Conservation (phyloP, 2,329 filamentous ascomycete genomes). For the Colletotrichum filicis region DNA sequence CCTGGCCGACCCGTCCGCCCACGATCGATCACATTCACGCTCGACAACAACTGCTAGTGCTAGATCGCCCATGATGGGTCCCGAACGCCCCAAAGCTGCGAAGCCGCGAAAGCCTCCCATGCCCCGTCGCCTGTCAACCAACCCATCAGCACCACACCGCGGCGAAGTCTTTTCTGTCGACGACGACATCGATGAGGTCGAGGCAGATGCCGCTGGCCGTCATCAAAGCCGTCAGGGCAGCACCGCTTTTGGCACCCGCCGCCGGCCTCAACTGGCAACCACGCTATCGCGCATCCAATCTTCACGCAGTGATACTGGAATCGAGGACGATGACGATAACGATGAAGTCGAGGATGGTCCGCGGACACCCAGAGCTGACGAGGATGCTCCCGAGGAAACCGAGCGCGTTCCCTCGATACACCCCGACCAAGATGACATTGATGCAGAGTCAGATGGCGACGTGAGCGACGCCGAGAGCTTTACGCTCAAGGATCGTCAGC, state of each 20-base stretch:
- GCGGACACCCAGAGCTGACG: conserved; percentile 27
- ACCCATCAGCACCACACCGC: conserved; percentile 76
- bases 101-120: conserved; percentile 79
- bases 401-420: conserved; percentile 46
- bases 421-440: conserved; percentile 49
- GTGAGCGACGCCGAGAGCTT: conserved; percentile 97
- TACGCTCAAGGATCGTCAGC: conserved; percentile 94
- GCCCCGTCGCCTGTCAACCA: conserved; percentile 79
- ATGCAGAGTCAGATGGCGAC: conserved; percentile 75
- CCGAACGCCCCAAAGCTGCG: conserved; percentile 60
- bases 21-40: conserved; percentile 52
- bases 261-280: conserved; percentile 45
- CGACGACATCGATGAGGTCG: conserved; percentile 85
- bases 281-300: conserved; percentile 56
- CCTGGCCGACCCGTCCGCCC: conserved; percentile 48
- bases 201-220: conserved; percentile 67
- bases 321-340: conserved; percentile 38
- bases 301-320: conserved; percentile 42
- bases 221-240: conserved; percentile 47
- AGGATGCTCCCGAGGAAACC: conserved; percentile 39
- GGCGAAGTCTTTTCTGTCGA: conserved; percentile 92
- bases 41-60: conserved; percentile 49
- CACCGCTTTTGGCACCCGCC: conserved; percentile 44
- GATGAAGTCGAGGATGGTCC: conserved; percentile 37
- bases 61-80: conserved; percentile 57